Conservation (phyloP, 176 grass and related monocot genomes). For the Aegilops longissima region DNA sequence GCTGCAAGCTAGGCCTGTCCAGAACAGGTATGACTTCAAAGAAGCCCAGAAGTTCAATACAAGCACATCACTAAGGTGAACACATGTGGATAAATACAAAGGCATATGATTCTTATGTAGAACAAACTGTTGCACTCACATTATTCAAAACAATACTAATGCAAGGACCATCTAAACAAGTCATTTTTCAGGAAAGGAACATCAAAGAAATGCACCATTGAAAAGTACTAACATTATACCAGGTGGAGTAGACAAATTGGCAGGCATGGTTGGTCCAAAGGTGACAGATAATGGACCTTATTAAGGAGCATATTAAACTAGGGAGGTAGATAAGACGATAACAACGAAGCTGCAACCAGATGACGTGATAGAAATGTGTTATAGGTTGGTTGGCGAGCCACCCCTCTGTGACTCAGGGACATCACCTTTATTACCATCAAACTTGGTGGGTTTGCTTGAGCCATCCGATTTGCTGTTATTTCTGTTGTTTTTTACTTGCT, state of each 20-base stretch:
- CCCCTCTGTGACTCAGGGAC: slow-evolving; percentile 7
- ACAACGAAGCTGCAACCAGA: slow-evolving; percentile 6
- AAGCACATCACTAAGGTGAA: background rate
- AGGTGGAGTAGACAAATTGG: slow-evolving; percentile 16
- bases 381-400: background rate
- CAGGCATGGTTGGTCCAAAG: slow-evolving; percentile 15
- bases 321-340: background rate
- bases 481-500: slow-evolving; percentile 11
- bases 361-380: background rate
- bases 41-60: background rate
- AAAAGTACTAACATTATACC: slow-evolving; percentile 21
- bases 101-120: background rate
- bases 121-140: background rate
- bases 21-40: background rate
- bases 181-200: slow-evolving; percentile 19
- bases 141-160: slow-evolving; percentile 3
- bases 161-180: slow-evolving; percentile 18
- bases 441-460: slow-evolving; percentile 23
- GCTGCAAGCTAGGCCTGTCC: background rate
- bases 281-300: slow-evolving; percentile 41
- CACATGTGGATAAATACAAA: background rate
- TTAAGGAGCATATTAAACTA: slow-evolving; percentile 24
- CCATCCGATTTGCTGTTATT: slow-evolving; percentile 20
- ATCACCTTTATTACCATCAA: slow-evolving; percentile 19
- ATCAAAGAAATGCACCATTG: slow-evolving; percentile 1